Percentiles rank a stretch among this genome's conserved stretches.
Evolutionary conservation across 1,284 basidiomycete species (phyloP).

Genomic region (Cystobasidium pallidum): DNA sequence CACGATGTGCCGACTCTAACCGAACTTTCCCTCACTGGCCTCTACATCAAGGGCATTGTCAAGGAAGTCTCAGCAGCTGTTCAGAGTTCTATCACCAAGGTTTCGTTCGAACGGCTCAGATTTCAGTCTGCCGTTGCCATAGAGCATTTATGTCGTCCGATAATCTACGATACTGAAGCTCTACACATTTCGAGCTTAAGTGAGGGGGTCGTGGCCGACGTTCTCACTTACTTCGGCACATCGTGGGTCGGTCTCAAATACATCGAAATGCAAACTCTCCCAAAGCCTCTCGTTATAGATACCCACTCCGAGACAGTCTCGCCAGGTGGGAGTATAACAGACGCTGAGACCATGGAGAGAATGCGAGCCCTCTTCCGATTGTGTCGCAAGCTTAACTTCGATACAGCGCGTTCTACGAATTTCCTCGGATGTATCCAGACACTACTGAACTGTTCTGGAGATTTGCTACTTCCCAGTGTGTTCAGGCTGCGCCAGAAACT

Average conservation of each 20-base stretch:
- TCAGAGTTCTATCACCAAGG: slow-evolving; percentile 16
- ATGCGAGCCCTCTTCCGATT: not conserved
- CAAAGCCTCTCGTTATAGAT: not conserved
- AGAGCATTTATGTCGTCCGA: slow-evolving; percentile 16
- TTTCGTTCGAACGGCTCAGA: slow-evolving; percentile 2
- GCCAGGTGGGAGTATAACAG: too few species aligned
- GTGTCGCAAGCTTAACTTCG: not conserved
- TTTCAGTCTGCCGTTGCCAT: slow-evolving; percentile 1
- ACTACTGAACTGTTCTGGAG: not conserved
- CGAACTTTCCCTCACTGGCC: slow-evolving; percentile 7
- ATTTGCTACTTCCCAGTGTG: not conserved
- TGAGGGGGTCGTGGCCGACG: not conserved
- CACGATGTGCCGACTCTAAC: slow-evolving; percentile 10
- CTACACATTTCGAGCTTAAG: not conserved
- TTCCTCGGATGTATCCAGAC: not conserved
- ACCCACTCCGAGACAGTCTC: not conserved
- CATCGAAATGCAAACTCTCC: not conserved
- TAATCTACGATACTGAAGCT: not conserved
- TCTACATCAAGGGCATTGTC: slow-evolving; percentile 5
- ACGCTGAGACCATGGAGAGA: not conserved
- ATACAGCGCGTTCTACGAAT: not conserved
- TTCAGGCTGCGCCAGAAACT: not conserved
- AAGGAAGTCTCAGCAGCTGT: slow-evolving; percentile 15
- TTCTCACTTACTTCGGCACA: not conserved
- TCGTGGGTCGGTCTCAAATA: not conserved